These are phyloP conservation scores for Neospermospora avenae DNA, from an alignment of 2,329 filamentous ascomycete genomes.

Conservation along the genomic window DNA sequence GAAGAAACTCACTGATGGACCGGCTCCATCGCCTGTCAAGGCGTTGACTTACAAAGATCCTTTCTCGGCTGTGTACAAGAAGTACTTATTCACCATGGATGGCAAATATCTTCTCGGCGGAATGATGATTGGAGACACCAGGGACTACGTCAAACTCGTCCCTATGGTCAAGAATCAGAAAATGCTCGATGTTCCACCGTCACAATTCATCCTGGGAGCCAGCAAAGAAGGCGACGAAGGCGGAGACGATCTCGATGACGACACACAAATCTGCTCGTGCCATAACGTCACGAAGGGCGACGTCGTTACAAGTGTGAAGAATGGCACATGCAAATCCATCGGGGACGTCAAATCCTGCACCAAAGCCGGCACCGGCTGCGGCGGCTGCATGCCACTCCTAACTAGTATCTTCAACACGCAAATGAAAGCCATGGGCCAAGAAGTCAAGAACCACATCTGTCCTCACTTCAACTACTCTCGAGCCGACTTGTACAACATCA, in stretches of 20 bases:
- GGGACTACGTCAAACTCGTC: constrained; percentile 85
- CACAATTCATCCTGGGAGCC: constrained; percentile 78
- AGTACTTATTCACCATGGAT: constrained; percentile 86
- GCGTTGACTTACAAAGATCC: constrained; percentile 86
- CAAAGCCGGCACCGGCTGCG: constrained; percentile 87
- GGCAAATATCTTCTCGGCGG: constrained; percentile 90
- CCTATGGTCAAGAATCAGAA: constrained; percentile 85
- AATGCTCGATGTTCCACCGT: constrained; percentile 70
- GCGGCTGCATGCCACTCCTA: constrained; percentile 84
- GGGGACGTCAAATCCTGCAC: constrained; percentile 85
- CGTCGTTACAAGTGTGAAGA: constrained; percentile 67
- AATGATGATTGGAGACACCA: constrained; percentile 95
- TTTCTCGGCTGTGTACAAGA: constrained; percentile 87
- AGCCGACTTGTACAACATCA: constrained; percentile 85
- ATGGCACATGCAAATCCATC: constrained; percentile 76
- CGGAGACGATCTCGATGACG: constrained; percentile 74
- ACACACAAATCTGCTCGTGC: constrained; percentile 88
- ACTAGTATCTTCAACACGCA: constrained; percentile 88
- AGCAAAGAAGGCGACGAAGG: constrained; percentile 71
- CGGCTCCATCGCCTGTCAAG: constrained; percentile 64
- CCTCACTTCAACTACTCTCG: constrained; percentile 80
- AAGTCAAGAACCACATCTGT: constrained; percentile 83
- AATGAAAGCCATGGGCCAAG: constrained; percentile 80
- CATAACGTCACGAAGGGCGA: constrained; percentile 90
- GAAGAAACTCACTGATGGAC: constrained; percentile 52